Conservation (phyloP, 139 green algal species). For the Asterochloris sp. region DNA sequence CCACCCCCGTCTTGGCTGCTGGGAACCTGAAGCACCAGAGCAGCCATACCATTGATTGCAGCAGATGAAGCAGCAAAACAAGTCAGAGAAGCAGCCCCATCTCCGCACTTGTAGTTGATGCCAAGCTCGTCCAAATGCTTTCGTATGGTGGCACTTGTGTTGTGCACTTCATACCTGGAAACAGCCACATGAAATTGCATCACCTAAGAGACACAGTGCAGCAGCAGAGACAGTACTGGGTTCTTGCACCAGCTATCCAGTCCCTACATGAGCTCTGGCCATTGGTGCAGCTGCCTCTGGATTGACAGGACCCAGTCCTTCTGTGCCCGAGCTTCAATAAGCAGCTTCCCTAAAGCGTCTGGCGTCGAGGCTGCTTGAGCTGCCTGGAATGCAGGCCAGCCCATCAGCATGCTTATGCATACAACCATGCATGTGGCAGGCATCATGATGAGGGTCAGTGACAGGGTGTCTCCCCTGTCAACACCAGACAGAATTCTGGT, state of each 20-base stretch:
- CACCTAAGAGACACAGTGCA: too few relatives aligned
- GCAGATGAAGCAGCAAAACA: not conserved
- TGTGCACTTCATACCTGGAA: slow-evolving; percentile 50
- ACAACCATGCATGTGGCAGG: too few relatives aligned
- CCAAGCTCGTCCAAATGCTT: slow-evolving; percentile 50
- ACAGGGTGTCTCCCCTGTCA: too few relatives aligned
- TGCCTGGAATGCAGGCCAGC: not conserved
- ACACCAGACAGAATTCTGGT: too few relatives aligned
- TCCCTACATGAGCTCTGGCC: slow-evolving; percentile 55
- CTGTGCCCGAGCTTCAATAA: not conserved
- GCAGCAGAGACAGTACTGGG: too few relatives aligned
- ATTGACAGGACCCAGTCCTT: slow-evolving; percentile 34
- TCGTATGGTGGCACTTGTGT: slow-evolving; percentile 65
- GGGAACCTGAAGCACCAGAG: slow-evolving; percentile 25
- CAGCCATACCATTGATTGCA: too few relatives aligned
- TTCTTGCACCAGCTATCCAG: too few relatives aligned
- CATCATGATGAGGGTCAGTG: too few relatives aligned
- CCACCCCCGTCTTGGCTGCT: slow-evolving; percentile 70
- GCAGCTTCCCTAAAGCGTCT: not conserved
- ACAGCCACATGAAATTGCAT: not conserved
- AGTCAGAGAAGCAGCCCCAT: not conserved
- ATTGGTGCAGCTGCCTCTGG: slow-evolving; percentile 53
- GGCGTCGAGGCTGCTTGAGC: not conserved
- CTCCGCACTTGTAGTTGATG: slow-evolving; percentile 51
- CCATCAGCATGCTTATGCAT: too few relatives aligned